These are phyloP conservation scores for Datura wrightii DNA, from an alignment of 257 asterid genomes.

Conservation along the genomic window DNA sequence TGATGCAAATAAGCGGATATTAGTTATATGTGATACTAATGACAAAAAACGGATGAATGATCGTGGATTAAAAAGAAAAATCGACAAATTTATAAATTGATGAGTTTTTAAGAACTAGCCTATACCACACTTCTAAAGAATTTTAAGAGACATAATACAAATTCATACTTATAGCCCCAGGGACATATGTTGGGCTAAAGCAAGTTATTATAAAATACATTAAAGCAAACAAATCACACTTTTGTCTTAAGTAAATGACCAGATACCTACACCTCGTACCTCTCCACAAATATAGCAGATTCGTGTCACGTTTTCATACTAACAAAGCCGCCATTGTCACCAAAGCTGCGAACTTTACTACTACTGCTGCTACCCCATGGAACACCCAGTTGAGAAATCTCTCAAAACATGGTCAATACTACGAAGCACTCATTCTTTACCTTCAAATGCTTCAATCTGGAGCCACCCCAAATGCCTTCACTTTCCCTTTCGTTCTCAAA, in stretches of 20 bases:
- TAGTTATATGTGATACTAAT: not conserved
- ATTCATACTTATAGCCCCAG: too few relatives aligned
- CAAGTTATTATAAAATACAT: not conserved
- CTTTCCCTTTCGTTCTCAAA: conserved; percentile 82
- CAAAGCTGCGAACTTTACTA: conserved; percentile 30
- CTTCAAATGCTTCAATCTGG: conserved; percentile 76
- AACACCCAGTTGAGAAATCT: conserved; percentile 69
- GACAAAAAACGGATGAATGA: not conserved
- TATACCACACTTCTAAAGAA: too few relatives aligned
- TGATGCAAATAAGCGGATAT: too few relatives aligned
- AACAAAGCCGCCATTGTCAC: conserved; percentile 32
- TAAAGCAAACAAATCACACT: not conserved
- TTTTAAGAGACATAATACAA: too few relatives aligned
- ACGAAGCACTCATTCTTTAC: conserved; percentile 61
- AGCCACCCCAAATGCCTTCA: conserved; percentile 76
- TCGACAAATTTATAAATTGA: too few relatives aligned
- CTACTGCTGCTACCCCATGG: conserved; percentile 55
- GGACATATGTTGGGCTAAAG: not conserved
- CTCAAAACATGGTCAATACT: conserved; percentile 66
- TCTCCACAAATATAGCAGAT: conserved; percentile 32
- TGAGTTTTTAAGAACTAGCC: not conserved
- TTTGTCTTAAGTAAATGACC: conserved; percentile 45
- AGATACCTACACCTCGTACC: conserved; percentile 37
- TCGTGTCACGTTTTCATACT: conserved; percentile 29
- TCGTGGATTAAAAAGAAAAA: too few relatives aligned